phyloP scores from a whole-genome alignment of 228 moss, liverwort and hornwort species.

The Sphagnum magellanicum region DNA sequence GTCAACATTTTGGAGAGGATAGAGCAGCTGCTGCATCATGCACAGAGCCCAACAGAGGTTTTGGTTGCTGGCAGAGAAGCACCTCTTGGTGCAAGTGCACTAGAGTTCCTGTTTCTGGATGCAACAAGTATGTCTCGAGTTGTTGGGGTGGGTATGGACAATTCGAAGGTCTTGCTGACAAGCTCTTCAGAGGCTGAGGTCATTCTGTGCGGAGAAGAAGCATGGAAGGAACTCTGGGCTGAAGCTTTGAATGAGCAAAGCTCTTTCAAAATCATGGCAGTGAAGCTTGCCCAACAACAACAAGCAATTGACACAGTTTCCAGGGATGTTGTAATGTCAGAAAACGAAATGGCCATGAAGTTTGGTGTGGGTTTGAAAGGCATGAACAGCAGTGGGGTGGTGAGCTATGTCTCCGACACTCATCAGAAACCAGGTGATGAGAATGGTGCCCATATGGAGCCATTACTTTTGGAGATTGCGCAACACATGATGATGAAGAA shows the following conservation, averaged over 20 bases:
- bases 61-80: constrained; percentile 5
- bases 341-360: not conserved
- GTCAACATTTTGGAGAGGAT: too few relatives aligned
- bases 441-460: not conserved
- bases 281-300: not conserved
- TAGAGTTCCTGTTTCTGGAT: constrained; percentile 8
- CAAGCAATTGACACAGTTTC: not conserved
- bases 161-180: constrained; percentile 8
- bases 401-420: constrained; percentile 1
- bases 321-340: too few relatives aligned
- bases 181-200: not conserved
- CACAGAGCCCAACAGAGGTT: constrained; percentile 3
- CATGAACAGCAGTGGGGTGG: not conserved
- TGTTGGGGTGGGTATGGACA: constrained; percentile 8
- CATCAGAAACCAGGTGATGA: not conserved
- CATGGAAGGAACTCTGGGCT: constrained; percentile 5
- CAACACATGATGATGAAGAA: not conserved
- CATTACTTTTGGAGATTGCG: constrained; percentile 6
- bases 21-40: not conserved
- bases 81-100: not conserved
- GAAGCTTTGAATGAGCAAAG: not conserved
- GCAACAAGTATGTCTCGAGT: constrained; percentile 7
- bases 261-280: constrained; percentile 1
- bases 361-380: constrained; percentile 9
- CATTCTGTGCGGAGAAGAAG: not conserved